Conservation (phyloP, 2,329 filamentous ascomycete genomes). For the Xylogone sp. region DNA sequence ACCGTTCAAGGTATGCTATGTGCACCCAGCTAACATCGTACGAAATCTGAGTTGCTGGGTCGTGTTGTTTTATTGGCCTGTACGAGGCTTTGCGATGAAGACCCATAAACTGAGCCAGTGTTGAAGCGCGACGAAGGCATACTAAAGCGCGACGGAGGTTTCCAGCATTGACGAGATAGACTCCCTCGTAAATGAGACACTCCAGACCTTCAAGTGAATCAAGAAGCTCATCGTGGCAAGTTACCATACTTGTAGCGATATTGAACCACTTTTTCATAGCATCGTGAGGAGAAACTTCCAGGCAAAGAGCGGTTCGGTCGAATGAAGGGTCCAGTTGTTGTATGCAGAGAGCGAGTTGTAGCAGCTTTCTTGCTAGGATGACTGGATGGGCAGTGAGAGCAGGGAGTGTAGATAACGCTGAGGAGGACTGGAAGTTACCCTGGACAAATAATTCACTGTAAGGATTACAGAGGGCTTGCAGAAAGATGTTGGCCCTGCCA, state of each 20-base stretch:
- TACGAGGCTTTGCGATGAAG: constrained; percentile 35
- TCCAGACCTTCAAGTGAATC: constrained; percentile 47
- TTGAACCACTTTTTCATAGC: not conserved
- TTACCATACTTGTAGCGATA: constrained; percentile 27
- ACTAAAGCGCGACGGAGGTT: constrained; percentile 47
- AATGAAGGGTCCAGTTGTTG: constrained; percentile 23
- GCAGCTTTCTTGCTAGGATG: constrained; percentile 20
- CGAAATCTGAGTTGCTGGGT: too few species aligned
- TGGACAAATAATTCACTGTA: too few species aligned
- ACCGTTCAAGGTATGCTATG: too few species aligned
- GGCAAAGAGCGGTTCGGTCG: constrained; percentile 10
- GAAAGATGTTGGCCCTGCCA: too few species aligned
- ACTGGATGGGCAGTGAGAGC: constrained; percentile 13
- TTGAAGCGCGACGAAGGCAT: constrained; percentile 42
- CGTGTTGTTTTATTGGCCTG: too few species aligned
- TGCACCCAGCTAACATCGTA: too few species aligned
- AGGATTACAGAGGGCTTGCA: too few species aligned
- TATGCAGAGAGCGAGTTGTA: constrained; percentile 24
- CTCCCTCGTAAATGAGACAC: constrained; percentile 44
- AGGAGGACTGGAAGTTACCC: too few species aligned
- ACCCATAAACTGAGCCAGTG: constrained; percentile 44
- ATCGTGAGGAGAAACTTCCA: constrained; percentile 10
- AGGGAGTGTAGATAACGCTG: too few species aligned
- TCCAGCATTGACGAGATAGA: constrained; percentile 44
- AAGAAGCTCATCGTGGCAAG: constrained; percentile 40